Conservation (phyloP, 108 stramenopile genomes). For the Cyclostephanos tholiformis region DNA sequence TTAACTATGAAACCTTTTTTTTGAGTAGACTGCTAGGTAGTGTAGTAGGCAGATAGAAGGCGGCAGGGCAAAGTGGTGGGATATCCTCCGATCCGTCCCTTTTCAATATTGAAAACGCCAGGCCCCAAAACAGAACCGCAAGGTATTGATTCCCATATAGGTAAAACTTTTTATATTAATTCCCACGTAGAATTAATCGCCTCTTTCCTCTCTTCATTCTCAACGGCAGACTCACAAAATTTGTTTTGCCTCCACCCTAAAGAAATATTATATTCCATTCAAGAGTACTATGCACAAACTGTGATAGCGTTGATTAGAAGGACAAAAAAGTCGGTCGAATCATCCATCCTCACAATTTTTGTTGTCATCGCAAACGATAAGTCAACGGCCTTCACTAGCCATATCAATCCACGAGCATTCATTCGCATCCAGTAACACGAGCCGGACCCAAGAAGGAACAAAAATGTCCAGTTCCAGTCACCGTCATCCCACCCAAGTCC, state of each 20-base stretch:
- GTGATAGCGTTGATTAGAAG: neutral
- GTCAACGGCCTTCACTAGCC: neutral
- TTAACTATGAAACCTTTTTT: too few species aligned
- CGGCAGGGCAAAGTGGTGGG: too few species aligned
- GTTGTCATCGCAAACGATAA: neutral
- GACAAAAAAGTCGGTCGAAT: conserved; percentile 14
- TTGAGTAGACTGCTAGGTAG: too few species aligned
- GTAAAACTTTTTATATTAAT: neutral
- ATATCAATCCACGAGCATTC: neutral
- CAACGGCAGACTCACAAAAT: conserved; percentile 5
- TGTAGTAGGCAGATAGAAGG: too few species aligned
- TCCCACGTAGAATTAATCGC: neutral
- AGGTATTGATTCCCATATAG: neutral
- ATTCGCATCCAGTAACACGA: neutral
- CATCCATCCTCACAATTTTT: conserved; percentile 10
- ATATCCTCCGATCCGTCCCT: too few species aligned
- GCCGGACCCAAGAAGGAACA: neutral
- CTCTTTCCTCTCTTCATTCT: neutral
- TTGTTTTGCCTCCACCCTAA: neutral
- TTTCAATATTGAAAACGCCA: too few species aligned
- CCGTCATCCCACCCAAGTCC: neutral
- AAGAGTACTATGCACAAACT: too few species aligned
- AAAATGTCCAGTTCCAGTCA: conserved; percentile 2
- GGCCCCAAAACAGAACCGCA: too few species aligned
- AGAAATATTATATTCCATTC: too few species aligned